Evolutionary conservation across 768 basidiomycete species (phyloP).

Genomic region (Mycena galericulata): DNA sequence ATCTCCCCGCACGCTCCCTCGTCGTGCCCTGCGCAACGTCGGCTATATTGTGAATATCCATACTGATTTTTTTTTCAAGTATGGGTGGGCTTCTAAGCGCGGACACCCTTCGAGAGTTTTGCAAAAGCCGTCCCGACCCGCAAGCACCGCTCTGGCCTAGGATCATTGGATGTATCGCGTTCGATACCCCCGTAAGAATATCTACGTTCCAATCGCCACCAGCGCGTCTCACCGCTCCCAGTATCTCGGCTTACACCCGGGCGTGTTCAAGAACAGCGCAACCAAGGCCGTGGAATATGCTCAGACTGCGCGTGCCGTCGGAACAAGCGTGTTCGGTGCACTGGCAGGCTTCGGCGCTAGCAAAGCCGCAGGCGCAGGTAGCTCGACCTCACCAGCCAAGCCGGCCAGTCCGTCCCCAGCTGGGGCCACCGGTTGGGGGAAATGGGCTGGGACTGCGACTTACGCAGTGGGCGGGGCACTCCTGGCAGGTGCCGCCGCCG

Average conservation of each 20-base stretch:
- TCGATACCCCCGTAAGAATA: slow-evolving; percentile 86
- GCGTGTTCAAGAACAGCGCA: slow-evolving; percentile 86
- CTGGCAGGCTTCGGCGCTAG: slow-evolving; percentile 62
- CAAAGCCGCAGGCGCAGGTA: slow-evolving; percentile 46
- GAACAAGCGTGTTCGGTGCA: slow-evolving; percentile 70
- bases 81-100: slow-evolving; percentile 95
- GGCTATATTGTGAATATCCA: too few species aligned
- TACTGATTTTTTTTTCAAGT: too few species aligned
- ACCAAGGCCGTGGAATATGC: slow-evolving; percentile 81
- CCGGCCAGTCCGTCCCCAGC: slow-evolving; percentile 41
- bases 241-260: slow-evolving; percentile 91
- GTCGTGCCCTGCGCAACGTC: too few species aligned
- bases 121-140: slow-evolving; percentile 72
- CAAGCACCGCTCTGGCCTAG: slow-evolving; percentile 86
- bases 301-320: slow-evolving; percentile 71
- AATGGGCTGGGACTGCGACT: slow-evolving; percentile 74
- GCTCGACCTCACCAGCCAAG: slow-evolving; percentile 42
- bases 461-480: slow-evolving; percentile 80
- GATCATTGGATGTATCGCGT: slow-evolving; percentile 86
- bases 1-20: too few species aligned
- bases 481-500: slow-evolving; percentile 85
- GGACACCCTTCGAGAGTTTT: slow-evolving; percentile 83
- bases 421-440: slow-evolving; percentile 62
- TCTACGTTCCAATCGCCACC: background rate
- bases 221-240: slow-evolving; percentile 43